Conservation (phyloP, 148 eudicot species). For the Rhododendron griersonianum region DNA sequence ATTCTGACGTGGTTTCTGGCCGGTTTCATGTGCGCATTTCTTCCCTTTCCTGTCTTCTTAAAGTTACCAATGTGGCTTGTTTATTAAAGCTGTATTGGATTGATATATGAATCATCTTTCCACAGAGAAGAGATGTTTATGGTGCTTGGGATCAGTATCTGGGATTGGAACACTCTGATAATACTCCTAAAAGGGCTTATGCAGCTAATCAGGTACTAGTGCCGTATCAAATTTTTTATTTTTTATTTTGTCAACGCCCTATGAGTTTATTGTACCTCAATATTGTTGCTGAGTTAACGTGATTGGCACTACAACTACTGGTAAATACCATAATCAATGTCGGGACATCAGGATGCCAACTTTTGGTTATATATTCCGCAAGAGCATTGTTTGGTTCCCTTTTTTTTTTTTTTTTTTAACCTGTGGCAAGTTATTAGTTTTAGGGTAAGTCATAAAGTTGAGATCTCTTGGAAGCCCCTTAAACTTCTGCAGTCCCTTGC, state of each 20-base stretch:
- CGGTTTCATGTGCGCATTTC: constrained; percentile 76
- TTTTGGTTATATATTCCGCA: neutral
- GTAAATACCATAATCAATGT: neutral
- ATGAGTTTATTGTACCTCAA: neutral
- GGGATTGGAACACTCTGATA: constrained; percentile 87
- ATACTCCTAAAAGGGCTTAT: constrained; percentile 70
- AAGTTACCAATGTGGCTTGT: neutral
- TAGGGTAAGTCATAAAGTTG: neutral
- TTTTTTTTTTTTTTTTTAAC: neutral
- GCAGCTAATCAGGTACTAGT: constrained; percentile 59
- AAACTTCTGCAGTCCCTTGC: neutral
- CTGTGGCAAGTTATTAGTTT: neutral
- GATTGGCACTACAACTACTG: neutral
- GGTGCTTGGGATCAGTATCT: constrained; percentile 98
- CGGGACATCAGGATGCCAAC: neutral
- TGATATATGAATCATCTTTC: neutral
- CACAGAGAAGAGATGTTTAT: constrained; percentile 84
- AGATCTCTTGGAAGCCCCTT: constrained; percentile 4
- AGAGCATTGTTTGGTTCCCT: neutral
- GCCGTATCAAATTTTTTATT: neutral
- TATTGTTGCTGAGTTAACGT: neutral
- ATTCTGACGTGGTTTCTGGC: constrained; percentile 70
- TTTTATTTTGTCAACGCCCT: neutral
- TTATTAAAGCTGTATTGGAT: neutral
- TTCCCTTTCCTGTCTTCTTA: neutral